phyloP scores from a whole-genome alignment of 2,329 filamentous ascomycete species.

The Aspergillus sclerotialis region DNA sequence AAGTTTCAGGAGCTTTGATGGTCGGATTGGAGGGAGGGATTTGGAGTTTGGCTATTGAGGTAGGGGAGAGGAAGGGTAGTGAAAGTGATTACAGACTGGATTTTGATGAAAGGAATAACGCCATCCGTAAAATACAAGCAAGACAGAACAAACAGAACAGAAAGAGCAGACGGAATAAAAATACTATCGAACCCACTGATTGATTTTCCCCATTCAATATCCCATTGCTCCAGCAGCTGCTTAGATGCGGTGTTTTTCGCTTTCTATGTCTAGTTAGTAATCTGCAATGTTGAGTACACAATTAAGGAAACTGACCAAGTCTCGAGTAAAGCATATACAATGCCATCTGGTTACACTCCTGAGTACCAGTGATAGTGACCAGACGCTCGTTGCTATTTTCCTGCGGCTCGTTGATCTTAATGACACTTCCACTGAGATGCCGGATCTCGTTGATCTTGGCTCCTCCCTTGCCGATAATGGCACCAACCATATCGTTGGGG shows the following conservation, averaged over 20 bases:
- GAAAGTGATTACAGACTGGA: neutral
- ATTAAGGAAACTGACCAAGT: slow-evolving; percentile 58
- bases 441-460: slow-evolving; percentile 99
- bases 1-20: slow-evolving; percentile 27
- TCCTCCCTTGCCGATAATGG: slow-evolving; percentile 97
- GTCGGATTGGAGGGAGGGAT: neutral
- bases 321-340: slow-evolving; percentile 98
- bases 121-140: slow-evolving; percentile 29
- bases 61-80: neutral
- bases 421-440: slow-evolving; percentile 92
- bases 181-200: slow-evolving; percentile 17
- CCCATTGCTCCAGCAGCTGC: neutral
- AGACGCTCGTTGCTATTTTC: slow-evolving; percentile 98
- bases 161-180: slow-evolving; percentile 10
- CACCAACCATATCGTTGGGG: slow-evolving; percentile 98
- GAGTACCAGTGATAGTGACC: slow-evolving; percentile 94
- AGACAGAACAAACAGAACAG: slow-evolving; percentile 15
- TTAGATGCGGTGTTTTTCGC: slow-evolving; percentile 67
- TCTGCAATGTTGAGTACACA: neutral
- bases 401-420: slow-evolving; percentile 99
- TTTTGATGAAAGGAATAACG: slow-evolving; percentile 8
- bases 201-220: slow-evolving; percentile 19
- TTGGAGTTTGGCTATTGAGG: neutral
- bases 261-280: slow-evolving; percentile 47
- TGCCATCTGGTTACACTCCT: slow-evolving; percentile 99